phyloP scores from a whole-genome alignment of 257 asterid genomes.

The Echium plantagineum region DNA sequence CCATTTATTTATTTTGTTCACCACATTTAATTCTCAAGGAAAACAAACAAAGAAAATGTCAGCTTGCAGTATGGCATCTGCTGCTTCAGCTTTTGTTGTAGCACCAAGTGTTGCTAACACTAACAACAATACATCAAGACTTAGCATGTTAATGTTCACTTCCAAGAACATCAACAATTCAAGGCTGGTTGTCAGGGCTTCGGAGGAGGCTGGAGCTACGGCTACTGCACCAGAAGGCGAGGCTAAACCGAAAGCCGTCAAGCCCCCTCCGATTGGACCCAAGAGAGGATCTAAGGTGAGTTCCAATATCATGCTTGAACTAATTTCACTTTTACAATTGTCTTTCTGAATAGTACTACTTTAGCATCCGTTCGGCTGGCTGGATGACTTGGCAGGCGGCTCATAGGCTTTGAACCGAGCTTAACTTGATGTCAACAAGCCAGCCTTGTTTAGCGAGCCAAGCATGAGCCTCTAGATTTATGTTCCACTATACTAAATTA shows the following conservation, averaged over 20 bases:
- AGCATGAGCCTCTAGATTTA: no score
- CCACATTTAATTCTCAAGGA: neutral
- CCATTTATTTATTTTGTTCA: conserved; percentile 1
- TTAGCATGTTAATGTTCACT: conserved; percentile 25
- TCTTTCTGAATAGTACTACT: no score
- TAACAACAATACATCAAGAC: conserved; percentile 5
- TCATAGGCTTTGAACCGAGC: no score
- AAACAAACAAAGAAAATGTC: conserved; percentile 28
- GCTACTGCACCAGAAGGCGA: conserved; percentile 25
- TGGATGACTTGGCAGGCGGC: no score
- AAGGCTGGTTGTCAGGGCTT: conserved; percentile 47
- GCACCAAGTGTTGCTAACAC: conserved; percentile 30
- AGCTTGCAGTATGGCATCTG: conserved; percentile 51
- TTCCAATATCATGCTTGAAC: neutral
- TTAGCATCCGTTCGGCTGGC: no score
- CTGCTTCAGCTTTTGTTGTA: conserved; percentile 38
- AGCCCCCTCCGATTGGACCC: conserved; percentile 80
- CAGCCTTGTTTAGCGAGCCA: no score
- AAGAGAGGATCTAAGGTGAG: conserved; percentile 65
- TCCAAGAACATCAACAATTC: conserved; percentile 13
- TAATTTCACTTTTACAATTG: neutral
- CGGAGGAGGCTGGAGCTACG: conserved; percentile 28
- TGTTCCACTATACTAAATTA: no score
- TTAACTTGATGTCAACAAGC: no score
- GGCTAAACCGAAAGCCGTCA: conserved; percentile 34